Base-by-base conservation (phyloP, 1,139 yeast species). In the Yamadazyma epiphylla region DNA sequence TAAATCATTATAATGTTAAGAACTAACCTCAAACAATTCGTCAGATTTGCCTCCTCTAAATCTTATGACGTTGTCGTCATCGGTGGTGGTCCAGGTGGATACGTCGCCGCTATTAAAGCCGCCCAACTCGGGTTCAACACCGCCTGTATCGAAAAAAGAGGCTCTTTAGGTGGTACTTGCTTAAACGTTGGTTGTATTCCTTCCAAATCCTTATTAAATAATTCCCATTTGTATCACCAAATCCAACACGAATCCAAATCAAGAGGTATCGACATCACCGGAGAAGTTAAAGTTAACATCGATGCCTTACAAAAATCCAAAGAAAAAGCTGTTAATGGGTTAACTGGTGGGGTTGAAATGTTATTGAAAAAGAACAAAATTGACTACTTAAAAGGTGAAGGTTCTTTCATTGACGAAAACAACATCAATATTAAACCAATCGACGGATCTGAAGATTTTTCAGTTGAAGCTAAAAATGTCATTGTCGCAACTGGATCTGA, bases 71-170 rank as follows among this genome's bases (percentile, higher is more conserved):
- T 89, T 37, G 94, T 89, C 35, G 87, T 94, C 47, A 84, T 94
- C 54, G 99, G 99, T 47, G 98, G 96, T 51, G 99, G 99, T 37
- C 99, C 99, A 45, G 99, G 97, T 61, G 99, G 99, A 42, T 85
- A 85, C 55, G 94, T 94, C 46, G 97, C 97, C 36, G 98, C 99
- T 53, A 94, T 94, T 60, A 89, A 87, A 64, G 96, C 96, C 36
- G 98, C 98, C 31, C 99, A 94, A 69, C 73, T 88, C 40, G 97
- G 97, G 23, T 73, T 74, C 48, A 81, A 88, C 61, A 87, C 96
- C 35, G 98, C 96, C 25, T 91, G 98, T 76, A 71, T 94, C 45
- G 98, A 94, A 63, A 88, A 87, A 70, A 82, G 98, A 64, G 99
- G 98, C 26, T 64, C 80, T 22, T 77, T 94, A 45, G 99, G 99